Base-by-base conservation (phyloP, 805 yeast species). In the Candida nanaspora region DNA sequence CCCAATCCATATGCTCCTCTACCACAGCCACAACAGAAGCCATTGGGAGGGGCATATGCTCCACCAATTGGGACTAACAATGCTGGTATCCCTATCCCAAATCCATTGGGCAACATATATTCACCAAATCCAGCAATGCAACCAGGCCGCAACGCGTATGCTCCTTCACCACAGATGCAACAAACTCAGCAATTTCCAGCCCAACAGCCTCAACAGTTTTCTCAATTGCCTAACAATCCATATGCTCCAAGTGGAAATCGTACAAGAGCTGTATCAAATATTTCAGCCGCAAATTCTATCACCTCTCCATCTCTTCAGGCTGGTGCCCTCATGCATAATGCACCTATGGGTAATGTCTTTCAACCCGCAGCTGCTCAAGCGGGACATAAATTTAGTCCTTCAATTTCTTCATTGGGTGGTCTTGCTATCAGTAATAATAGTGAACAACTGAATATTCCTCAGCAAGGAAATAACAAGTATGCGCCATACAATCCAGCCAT, bases 171-270 rank as follows among this genome's bases (percentile, higher is more conserved):
- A n/a, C n/a, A n/a, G n/a, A n/a, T n/a, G n/a, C n/a, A n/a, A n/a
- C n/a, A n/a, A n/a, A n/a, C n/a, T n/a, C n/a, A n/a, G n/a, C n/a
- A n/a, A n/a, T n/a, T n/a, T n/a, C n/a, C n/a, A n/a, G n/a, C n/a
- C n/a, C n/a, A n/a, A n/a, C n/a, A n/a, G n/a, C n/a, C n/a, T n/a
- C n/a, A n/a, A n/a, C n/a, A n/a, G n/a, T n/a, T n/a, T n/a, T n/a
- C n/a, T 23, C 27, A 23, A 23, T 7, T 20, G 35, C 7, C 7
- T 52, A 10, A 19, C 14, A 58, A 59, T 34, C 62, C 62, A 6
- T 57, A 57, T 48, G 63, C 62, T 20, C 64, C 64, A 14, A 47
- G 56, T 10, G 62, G 61, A 5, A 63, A 62, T 2, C 64, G 55
- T 44, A 52, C 55, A 4, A 49, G 59, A 41, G 52, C 52, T 2